Evolutionary conservation across 2,329 filamentous ascomycete species (phyloP).

Genomic region (Cadophora malorum): DNA sequence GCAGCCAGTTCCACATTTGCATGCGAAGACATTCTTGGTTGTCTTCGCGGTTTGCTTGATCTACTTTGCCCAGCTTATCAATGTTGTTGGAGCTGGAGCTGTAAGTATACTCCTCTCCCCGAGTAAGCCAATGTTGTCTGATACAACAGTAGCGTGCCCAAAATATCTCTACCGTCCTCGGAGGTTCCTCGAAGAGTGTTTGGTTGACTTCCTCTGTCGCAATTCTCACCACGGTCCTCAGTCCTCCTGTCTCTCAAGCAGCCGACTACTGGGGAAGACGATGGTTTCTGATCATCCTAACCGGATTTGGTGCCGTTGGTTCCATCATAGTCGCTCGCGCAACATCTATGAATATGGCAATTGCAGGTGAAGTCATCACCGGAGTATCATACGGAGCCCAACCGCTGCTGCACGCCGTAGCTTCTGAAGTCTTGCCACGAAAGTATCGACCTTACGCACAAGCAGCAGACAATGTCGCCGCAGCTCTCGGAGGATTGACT

Average conservation of each 20-base stretch:
- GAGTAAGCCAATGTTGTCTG: not conserved
- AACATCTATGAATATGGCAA: conserved; percentile 46
- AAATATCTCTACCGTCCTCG: conserved; percentile 22
- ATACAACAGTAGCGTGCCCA: conserved; percentile 18
- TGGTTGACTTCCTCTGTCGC: conserved; percentile 49
- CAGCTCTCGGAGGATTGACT: conserved; percentile 43
- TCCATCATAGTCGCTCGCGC: conserved; percentile 48
- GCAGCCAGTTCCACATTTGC: conserved; percentile 40
- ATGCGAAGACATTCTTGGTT: conserved; percentile 47
- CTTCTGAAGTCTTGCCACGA: conserved; percentile 50
- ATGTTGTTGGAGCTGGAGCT: conserved; percentile 44
- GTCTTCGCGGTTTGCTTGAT: conserved; percentile 47
- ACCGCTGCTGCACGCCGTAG: conserved; percentile 49
- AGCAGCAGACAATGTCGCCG: conserved; percentile 45
- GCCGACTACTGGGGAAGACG: conserved; percentile 53
- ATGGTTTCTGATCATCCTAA: conserved; percentile 50
- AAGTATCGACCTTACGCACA: conserved; percentile 48
- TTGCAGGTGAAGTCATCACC: conserved; percentile 48
- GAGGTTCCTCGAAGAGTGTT: conserved; percentile 27
- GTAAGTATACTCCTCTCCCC: conserved; percentile 9
- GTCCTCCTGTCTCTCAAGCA: conserved; percentile 49
- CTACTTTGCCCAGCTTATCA: conserved; percentile 48
- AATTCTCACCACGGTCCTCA: conserved; percentile 50
- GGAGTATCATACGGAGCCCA: conserved; percentile 49
- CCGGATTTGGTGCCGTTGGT: conserved; percentile 46